Base-by-base conservation (phyloP, 2,329 filamentous ascomycete genomes). In the Cercospora brassicicola region DNA sequence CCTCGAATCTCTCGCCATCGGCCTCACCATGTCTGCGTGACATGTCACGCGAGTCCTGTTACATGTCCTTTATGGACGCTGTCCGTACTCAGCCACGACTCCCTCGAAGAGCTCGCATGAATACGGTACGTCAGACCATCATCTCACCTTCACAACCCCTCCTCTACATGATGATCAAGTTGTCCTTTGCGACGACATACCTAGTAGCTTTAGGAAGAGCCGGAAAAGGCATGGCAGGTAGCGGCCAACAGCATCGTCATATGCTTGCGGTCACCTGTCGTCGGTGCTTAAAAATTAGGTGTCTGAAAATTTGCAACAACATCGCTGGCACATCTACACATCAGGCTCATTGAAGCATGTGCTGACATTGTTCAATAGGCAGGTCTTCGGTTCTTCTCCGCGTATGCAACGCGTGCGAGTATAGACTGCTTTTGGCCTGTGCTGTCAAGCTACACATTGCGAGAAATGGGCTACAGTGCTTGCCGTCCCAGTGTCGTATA, bases 151-250 rank as follows among this genome's bases (percentile, higher is more conserved):
- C 36, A n/a, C n/a, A 55, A 45, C 6, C 62, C 8, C 59, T 64
- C 60, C 10, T 62, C 53, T 71, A 73, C 75, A 79, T 75, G 77
- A 79, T 79, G 77, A 64, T 64, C 62, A 79, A 70, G 74, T 73
- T 66, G 70, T 73, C 71, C 28, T 51, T 63, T 42, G 62, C 53
- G 61, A 60, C 63, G 61, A 36, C 66, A 75, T 74, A 76, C 77
- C 75, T 74, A 76, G 74, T 72, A 74, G 67, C 74, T 76, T 78
- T 82, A 84, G 82, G 82, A 84, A 84, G 82, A 84, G 82, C 82
- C 82, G 82, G 80, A 84, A 82, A 82, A 84, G 81, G 81, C 79
- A 83, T 79, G 79, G 79, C 80, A 79, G 78, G 81, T 31, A 30
- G 28, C 60, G 48, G 15, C 56, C 56, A 56, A 36, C 39, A 56